phyloP scores from a whole-genome alignment of 805 yeast species.

The Nakazawaea ishiwadae region DNA sequence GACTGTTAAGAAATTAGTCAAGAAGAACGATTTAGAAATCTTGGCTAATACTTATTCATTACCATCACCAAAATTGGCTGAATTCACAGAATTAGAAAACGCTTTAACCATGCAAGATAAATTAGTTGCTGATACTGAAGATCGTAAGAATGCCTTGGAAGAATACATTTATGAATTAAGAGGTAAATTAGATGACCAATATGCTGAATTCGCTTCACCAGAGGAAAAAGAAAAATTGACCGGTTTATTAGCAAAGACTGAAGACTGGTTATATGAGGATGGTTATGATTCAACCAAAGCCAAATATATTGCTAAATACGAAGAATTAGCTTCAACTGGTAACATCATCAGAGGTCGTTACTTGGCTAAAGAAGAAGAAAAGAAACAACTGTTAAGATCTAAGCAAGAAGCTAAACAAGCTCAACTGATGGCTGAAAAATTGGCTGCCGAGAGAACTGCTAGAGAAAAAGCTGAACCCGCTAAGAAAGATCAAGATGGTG shows the following conservation, averaged over 20 bases:
- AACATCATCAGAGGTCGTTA: constrained; percentile 95
- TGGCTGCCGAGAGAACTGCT: constrained; percentile 74
- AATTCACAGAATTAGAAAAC: constrained; percentile 75
- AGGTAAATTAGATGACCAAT: constrained; percentile 92
- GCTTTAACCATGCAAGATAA: constrained; percentile 86
- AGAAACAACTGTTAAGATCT: constrained; percentile 81
- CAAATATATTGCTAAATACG: constrained; percentile 95
- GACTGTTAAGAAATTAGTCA: constrained; percentile 89
- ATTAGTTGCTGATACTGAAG: constrained; percentile 97
- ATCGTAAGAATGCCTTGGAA: constrained; percentile 96
- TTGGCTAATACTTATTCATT: constrained; percentile 59
- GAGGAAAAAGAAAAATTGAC: constrained; percentile 81
- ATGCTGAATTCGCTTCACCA: constrained; percentile 82
- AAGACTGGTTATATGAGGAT: constrained; percentile 97
- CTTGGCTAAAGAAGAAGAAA: constrained; percentile 90
- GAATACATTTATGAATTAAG: constrained; percentile 97
- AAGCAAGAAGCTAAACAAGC: constrained; percentile 85
- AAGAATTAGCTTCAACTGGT: constrained; percentile 92
- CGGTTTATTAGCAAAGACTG: constrained; percentile 75
- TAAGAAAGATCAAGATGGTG: constrained; percentile 35
- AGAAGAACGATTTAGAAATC: constrained; percentile 75
- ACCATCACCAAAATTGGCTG: constrained; percentile 49
- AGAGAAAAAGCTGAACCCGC: too few relatives aligned
- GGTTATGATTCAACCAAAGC: constrained; percentile 97
- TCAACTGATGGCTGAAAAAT: constrained; percentile 77